Evolutionary conservation across 805 yeast species (phyloP).

Genomic region (Yarrowia sp.): DNA sequence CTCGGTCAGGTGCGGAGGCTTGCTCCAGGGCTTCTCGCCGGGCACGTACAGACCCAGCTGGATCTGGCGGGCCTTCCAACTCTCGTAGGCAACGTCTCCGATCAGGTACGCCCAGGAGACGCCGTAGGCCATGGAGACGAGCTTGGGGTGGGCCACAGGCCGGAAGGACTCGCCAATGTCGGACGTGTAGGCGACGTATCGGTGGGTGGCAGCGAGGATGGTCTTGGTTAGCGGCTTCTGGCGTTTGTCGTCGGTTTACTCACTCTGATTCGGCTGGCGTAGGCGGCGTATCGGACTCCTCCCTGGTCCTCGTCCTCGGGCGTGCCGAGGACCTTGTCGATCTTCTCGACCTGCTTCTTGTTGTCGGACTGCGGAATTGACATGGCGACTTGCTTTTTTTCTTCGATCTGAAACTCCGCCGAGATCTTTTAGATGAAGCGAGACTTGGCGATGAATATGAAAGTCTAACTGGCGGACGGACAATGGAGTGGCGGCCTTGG

Average conservation of each 20-base stretch:
- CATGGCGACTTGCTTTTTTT: background rate
- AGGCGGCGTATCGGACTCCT: constrained; percentile 16
- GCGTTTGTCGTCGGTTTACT: background rate
- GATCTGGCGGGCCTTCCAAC: constrained; percentile 59
- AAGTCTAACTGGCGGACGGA: background rate
- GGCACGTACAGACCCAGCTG: constrained; percentile 62
- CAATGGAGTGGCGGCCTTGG: background rate
- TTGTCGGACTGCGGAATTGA: constrained; percentile 11
- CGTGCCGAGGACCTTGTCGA: background rate
- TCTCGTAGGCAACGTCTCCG: constrained; percentile 71
- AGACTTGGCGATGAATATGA: constrained; percentile 11
- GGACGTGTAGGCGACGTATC: constrained; percentile 83
- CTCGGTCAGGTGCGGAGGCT: constrained; percentile 44
- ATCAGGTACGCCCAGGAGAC: constrained; percentile 72
- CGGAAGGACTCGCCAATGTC: constrained; percentile 86
- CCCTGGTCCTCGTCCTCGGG: constrained; percentile 11
- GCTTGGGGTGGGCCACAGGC: constrained; percentile 68
- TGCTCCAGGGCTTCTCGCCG: constrained; percentile 68
- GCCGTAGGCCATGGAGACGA: constrained; percentile 68
- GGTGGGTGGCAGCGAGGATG: constrained; percentile 66
- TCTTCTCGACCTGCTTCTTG: background rate
- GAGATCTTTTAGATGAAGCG: background rate
- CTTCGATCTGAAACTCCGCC: background rate
- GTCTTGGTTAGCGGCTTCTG: background rate
- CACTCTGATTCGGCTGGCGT: constrained; percentile 23